These are phyloP conservation scores for Coemansia sp. DNA, from an alignment of 192 early-diverging fungal genomes.

Conservation along the genomic window DNA sequence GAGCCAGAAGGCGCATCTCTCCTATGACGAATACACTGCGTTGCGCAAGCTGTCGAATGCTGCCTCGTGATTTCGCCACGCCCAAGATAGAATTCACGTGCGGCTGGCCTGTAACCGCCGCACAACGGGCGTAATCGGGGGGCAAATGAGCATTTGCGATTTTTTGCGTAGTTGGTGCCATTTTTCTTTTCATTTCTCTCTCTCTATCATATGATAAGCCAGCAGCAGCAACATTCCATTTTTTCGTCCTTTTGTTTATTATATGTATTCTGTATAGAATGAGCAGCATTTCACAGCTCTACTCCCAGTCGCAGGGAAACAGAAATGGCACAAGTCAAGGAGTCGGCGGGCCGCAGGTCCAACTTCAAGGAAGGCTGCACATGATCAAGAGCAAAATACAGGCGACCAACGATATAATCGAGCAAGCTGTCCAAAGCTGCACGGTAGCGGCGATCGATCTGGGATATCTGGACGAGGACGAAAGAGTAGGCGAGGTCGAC, in stretches of 20 bases:
- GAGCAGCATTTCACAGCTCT: constrained; percentile 6
- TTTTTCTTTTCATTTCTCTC: background rate
- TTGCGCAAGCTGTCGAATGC: constrained; percentile 26
- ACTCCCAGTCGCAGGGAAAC: constrained; percentile 10
- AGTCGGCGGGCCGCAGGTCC: constrained; percentile 15
- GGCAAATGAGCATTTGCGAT: background rate
- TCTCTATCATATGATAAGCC: no score
- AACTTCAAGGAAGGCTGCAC: constrained; percentile 13
- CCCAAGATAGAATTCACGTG: background rate
- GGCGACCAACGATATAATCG: constrained; percentile 18
- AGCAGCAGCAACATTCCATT: background rate
- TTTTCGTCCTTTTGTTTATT: background rate
- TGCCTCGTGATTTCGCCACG: no score
- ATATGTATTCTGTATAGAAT: background rate
- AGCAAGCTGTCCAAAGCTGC: constrained; percentile 22
- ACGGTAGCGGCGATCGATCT: constrained; percentile 29
- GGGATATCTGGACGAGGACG: constrained; percentile 19
- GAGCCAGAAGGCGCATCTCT: constrained; percentile 64
- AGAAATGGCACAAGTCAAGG: background rate
- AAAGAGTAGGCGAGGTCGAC: constrained; percentile 17
- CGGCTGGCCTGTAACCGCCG: background rate
- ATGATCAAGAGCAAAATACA: constrained; percentile 14
- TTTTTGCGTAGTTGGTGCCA: no score
- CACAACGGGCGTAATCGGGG: background rate
- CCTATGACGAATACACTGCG: constrained; percentile 66